Conservation (phyloP, 2,329 filamentous ascomycete species). For the Cladophialophora carrionii region DNA sequence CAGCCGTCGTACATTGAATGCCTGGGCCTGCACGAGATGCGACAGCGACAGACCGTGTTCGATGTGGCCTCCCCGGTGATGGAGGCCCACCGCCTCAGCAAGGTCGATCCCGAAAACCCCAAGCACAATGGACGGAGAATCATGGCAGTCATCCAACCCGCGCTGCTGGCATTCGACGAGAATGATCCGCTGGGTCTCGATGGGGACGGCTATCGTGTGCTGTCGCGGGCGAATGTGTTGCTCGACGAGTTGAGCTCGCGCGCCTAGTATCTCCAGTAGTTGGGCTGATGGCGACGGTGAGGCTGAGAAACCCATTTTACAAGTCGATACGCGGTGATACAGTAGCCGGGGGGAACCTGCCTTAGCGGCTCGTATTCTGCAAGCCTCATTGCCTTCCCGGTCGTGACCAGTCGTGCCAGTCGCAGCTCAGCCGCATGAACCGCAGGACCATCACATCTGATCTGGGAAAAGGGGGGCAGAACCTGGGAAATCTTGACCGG, state of each 20-base stretch:
- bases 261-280: not conserved
- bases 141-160: not conserved
- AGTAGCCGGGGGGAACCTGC: not conserved
- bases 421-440: not conserved
- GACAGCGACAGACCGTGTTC: not conserved
- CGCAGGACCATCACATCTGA: not conserved
- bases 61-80: not conserved
- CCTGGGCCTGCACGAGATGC: not conserved
- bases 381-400: not conserved
- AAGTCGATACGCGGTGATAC: not conserved
- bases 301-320: not conserved
- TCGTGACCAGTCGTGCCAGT: not conserved
- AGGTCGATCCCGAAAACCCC: not conserved
- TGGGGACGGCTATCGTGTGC: not conserved
- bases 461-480: not conserved
- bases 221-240: not conserved
- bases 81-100: not conserved
- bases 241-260: not conserved
- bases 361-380: not conserved
- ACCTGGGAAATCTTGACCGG: not conserved
- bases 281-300: not conserved
- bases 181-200: not conserved
- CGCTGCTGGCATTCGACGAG: not conserved
- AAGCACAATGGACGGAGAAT: not conserved
- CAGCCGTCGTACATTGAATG: not conserved